phyloP scores from a whole-genome alignment of 192 early-diverging fungal genomes.

The Funneliformis mosseae region DNA sequence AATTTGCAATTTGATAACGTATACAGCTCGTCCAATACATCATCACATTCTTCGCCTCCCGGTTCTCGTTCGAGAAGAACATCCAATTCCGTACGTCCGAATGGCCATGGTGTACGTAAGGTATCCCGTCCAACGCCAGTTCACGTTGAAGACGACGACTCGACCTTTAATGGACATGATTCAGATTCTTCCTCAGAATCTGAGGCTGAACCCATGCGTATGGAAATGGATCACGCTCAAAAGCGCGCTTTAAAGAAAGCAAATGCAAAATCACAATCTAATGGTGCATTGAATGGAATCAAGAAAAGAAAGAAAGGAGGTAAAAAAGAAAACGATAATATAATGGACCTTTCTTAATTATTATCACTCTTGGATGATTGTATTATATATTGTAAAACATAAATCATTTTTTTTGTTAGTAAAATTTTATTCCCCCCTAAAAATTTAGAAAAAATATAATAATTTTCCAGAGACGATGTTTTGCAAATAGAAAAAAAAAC shows the following conservation, averaged over 20 bases:
- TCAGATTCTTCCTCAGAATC: conserved; percentile 26
- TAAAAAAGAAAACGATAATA: conserved; percentile 4
- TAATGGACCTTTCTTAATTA: conserved; percentile 21
- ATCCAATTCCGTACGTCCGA: conserved; percentile 1
- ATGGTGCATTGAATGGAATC: neutral
- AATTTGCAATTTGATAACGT: conserved; percentile 10
- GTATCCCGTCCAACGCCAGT: neutral
- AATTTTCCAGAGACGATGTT: neutral
- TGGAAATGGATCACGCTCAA: conserved; percentile 17
- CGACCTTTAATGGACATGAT: neutral
- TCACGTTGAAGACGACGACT: conserved; percentile 21
- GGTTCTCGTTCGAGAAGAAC: neutral
- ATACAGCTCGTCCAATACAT: neutral
- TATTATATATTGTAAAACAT: neutral
- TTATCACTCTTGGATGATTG: neutral
- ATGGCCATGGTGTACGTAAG: neutral
- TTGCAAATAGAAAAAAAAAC: neutral
- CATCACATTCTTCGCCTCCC: neutral
- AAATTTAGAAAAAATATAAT: neutral
- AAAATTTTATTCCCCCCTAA: neutral
- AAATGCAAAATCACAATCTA: neutral
- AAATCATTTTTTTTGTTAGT: neutral
- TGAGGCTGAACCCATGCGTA: conserved; percentile 10
- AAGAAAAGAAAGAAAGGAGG: conserved; percentile 1
- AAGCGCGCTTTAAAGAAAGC: neutral